Evolutionary conservation across 768 basidiomycete species (phyloP), one percentile per base, ranked within the genome.

Genomic region (Gymnopilus junonius): DNA sequence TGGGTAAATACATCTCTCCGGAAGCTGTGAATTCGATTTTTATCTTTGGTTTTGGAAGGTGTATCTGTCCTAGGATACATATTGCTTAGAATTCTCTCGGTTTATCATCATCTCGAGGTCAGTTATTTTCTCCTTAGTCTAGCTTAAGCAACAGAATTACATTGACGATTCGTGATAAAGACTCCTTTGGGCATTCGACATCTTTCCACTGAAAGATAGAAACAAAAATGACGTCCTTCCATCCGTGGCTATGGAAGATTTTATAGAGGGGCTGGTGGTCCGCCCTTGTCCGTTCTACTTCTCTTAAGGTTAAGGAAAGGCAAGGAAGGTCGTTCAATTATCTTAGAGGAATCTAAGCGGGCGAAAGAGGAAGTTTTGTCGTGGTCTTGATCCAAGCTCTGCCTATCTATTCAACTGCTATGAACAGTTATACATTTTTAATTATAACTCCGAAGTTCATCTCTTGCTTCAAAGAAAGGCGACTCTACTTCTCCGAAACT

Each of bases 21-120:
- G 67, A 64, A 4, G 66, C 25, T 39, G 14, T 32, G 66, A 63
- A 32, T 62, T 58, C n/a, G 53, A 40, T 64, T 11, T 70, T 73
- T 27, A 65, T 65, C 43, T 73, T 74, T 59, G 73, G 71, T 5
- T n/a, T 74, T 31, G 73, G 73, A 40, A 67, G 71, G 4, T 65
- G 73, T 12, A 71, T 73, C 17, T 74, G 71, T 37, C 73, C 73
- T 3, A 71, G 73, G 1, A 69, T 73, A 66, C 69, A 72, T 27
- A 63, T 72, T 37, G 73, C 72, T 3, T 67, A 68, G 58, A 70
- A 74, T 34, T 71, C 71, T 0, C 45, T 74, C 5, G n/a, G n/a
- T 70, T 70, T 39, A 67, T 71, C 8, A 23, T 68, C 11, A 66
- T 70, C 23, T 53, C 68, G 29, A 66, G 69, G 71, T 69, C n/a